These are phyloP conservation scores for Hippophae gyantsensis DNA, from an alignment of 306 rosid genomes.

Conservation along the genomic window DNA sequence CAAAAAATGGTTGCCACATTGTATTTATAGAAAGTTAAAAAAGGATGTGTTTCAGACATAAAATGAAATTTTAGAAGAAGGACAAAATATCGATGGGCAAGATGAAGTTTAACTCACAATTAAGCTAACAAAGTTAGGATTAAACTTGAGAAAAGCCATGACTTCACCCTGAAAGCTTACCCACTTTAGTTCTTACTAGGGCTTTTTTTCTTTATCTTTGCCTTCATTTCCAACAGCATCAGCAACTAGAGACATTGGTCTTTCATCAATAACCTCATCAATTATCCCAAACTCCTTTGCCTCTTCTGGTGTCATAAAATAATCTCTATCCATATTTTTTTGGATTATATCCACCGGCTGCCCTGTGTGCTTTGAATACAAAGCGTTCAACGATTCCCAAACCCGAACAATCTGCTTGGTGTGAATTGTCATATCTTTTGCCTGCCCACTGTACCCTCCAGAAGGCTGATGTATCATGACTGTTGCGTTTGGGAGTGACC, in stretches of 20 bases:
- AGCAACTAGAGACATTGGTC: conserved; percentile 74
- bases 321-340: conserved; percentile 84
- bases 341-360: conserved; percentile 47
- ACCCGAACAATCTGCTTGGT: conserved; percentile 83
- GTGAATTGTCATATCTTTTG: conserved; percentile 81
- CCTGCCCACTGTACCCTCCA: conserved; percentile 94
- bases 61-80: conserved; percentile 3
- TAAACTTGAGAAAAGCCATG: neutral
- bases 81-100: neutral
- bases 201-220: conserved; percentile 35
- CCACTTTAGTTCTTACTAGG: conserved; percentile 31
- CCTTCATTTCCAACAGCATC: conserved; percentile 49
- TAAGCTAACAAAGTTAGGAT: neutral
- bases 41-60: neutral
- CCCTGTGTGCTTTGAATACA: conserved; percentile 77
- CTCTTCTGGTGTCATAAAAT: conserved; percentile 79
- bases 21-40: conserved; percentile 7
- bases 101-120: neutral
- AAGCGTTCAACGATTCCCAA: conserved; percentile 69
- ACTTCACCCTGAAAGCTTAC: conserved; percentile 27
- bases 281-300: conserved; percentile 88
- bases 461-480: conserved; percentile 97
- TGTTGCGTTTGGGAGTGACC: conserved; percentile 84
- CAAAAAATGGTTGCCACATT: neutral
- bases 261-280: conserved; percentile 88